Evolutionary conservation across 306 rosid species (phyloP).

Genomic region (Cicer cuneatum): DNA sequence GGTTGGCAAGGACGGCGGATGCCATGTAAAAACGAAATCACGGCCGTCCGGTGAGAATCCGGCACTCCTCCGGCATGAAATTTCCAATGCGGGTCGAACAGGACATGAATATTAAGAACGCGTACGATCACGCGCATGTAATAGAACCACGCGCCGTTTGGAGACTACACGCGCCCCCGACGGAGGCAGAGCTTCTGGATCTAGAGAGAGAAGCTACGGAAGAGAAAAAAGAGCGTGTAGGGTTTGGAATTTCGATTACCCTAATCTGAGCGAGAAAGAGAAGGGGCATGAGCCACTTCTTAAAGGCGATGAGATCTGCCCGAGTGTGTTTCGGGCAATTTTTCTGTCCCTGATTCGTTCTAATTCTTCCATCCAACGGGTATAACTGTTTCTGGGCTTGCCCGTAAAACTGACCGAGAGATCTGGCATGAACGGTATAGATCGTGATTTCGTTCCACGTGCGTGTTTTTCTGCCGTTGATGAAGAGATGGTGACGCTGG

Average conservation of each 20-base stretch:
- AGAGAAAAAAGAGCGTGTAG: slow-evolving; percentile 22
- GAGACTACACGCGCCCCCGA: neutral
- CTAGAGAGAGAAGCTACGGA: neutral
- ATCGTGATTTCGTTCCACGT: slow-evolving; percentile 36
- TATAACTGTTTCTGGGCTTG: neutral
- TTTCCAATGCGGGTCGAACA: slow-evolving; percentile 51
- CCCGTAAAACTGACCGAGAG: slow-evolving; percentile 54
- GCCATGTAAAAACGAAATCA: slow-evolving; percentile 60
- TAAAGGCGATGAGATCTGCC: slow-evolving; percentile 95
- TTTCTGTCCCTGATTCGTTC: slow-evolving; percentile 10
- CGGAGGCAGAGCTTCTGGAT: neutral
- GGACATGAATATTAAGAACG: slow-evolving; percentile 42
- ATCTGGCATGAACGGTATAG: slow-evolving; percentile 66
- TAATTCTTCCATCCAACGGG: slow-evolving; percentile 46
- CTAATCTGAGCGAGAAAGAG: slow-evolving; percentile 75
- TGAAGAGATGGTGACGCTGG: slow-evolving; percentile 21
- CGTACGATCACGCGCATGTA: slow-evolving; percentile 45
- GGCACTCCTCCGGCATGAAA: slow-evolving; percentile 54
- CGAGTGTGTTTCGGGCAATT: slow-evolving; percentile 59
- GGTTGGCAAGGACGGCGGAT: slow-evolving; percentile 81
- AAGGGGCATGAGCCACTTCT: slow-evolving; percentile 60
- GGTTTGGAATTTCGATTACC: slow-evolving; percentile 64
- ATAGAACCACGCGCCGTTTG: slow-evolving; percentile 48
- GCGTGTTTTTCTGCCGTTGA: slow-evolving; percentile 30
- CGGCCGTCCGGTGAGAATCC: slow-evolving; percentile 45